Evolutionary conservation across 2,329 filamentous ascomycete species (phyloP), one percentile per base, ranked within the genome.

Genomic region (Monosporascus sp.): DNA sequence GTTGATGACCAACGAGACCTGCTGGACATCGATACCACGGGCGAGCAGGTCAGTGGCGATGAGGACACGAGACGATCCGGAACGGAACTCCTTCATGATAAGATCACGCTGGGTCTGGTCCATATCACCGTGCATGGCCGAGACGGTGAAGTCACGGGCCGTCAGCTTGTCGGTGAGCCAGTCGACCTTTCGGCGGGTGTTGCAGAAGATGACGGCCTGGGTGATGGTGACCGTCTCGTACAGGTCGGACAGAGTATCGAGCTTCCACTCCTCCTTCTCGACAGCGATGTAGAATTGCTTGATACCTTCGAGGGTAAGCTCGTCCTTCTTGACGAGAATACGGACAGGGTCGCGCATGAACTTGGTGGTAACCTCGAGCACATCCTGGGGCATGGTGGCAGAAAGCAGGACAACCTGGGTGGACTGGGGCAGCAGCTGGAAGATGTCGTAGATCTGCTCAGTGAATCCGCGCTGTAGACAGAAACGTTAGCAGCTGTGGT

Each of bases 81-180:
- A 96, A 70, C 94, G 91, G 89, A 99, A 99, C 82, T 99, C 94
- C 86, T 99, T 96, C 94, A 99, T 99, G 77, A 99, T 99, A 71
- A 96, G 83, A 76, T 97, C 94, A 85, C 94, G 92, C 83, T 97
- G 91, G 69, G 78, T 80, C 81, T 97, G 92, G 76, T 96, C 91
- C 94, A 99, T 99, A 72, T 99, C 94, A 74, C 94, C 94, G 83
- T 99, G 94, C 94, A 99, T 97, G 78, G 93, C 92, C 39, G 93
- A 97, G 74, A 99, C 94, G 60, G 94, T 97, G 83, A 99, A 99
- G 79, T 99, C 93, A 81, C 91, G 90, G 68, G 89, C 89, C 68
- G 90, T 95, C 73, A 99, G 91, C 87, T 97, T 97, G 79, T 97
- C 93, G 65, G 94, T 97, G 67, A 99, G 88, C 94, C 94, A 99